A percentile compares a stretch with the other conserved stretches of the same genome.
phyloP scores from a whole-genome alignment of 768 basidiomycete genomes.

The Boletus insuetus region DNA sequence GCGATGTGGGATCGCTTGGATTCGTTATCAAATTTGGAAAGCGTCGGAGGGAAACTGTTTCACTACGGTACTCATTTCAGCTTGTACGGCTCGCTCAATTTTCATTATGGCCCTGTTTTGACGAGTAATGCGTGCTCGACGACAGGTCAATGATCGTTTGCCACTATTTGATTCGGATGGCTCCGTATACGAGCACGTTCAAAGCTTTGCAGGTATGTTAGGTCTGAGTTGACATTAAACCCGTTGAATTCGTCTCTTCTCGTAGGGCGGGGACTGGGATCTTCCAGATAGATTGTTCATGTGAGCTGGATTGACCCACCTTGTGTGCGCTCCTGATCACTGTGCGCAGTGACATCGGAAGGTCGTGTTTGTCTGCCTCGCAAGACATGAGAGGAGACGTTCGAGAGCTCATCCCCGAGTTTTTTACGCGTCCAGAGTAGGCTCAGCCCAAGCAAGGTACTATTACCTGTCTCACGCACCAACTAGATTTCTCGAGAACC shows the following conservation, averaged over 20 bases:
- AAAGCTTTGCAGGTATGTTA: constrained; percentile 68
- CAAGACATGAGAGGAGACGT: constrained; percentile 91
- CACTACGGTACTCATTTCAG: constrained; percentile 95
- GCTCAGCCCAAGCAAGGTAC: not conserved
- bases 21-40: constrained; percentile 71
- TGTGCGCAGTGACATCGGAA: constrained; percentile 60
- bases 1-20: constrained; percentile 70
- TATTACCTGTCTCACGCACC: not conserved
- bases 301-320: constrained; percentile 33
- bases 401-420: constrained; percentile 89
- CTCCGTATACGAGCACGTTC: constrained; percentile 96
- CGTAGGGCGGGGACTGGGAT: constrained; percentile 90
- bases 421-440: constrained; percentile 81
- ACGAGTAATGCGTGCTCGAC: not conserved
- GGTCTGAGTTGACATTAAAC: not conserved
- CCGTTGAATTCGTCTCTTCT: not conserved
- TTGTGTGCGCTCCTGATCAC: constrained; percentile 6
- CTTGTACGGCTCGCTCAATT: constrained; percentile 38
- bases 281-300: constrained; percentile 83
- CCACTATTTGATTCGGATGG: constrained; percentile 87
- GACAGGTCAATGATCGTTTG: constrained; percentile 86
- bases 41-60: constrained; percentile 85
- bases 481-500: constrained; percentile 80
- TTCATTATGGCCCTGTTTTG: not conserved
- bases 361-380: constrained; percentile 83